Percentiles rank a stretch among this genome's conserved stretches.
Conservation (phyloP, 352 stramenopile species). For the Globisporangium uncinulatum region DNA sequence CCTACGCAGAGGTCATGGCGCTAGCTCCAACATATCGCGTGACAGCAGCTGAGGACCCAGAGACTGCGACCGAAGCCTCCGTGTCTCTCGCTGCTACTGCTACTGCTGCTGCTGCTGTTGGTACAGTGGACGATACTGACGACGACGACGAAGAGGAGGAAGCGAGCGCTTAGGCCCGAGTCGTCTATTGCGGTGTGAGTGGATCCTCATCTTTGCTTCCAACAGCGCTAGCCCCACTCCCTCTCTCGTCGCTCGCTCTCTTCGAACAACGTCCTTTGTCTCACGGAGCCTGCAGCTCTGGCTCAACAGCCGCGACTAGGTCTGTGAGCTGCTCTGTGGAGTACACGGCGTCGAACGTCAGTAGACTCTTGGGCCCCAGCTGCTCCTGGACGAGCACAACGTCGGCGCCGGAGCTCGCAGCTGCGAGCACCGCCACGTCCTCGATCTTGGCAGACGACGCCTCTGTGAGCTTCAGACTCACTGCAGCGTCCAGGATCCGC, state of each 20-base stretch:
- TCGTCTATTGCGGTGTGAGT: background rate
- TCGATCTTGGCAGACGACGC: conserved; percentile 28
- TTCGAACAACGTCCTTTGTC: background rate
- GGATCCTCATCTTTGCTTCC: background rate
- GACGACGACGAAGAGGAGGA: too few species aligned
- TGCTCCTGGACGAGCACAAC: conserved; percentile 62
- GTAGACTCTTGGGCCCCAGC: conserved; percentile 23
- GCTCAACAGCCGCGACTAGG: conserved; percentile 19
- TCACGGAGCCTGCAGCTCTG: conserved; percentile 32
- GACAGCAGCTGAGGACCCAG: too few species aligned
- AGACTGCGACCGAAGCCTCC: too few species aligned
- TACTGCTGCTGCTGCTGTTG: background rate
- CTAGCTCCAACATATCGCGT: too few species aligned
- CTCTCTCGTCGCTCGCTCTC: background rate
- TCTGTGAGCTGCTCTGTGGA: conserved; percentile 33
- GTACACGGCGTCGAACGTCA: conserved; percentile 32
- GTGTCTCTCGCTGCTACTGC: background rate
- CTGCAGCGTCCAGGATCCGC: conserved; percentile 32
- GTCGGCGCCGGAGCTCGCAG: conserved; percentile 50
- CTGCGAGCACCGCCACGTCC: conserved; percentile 46
- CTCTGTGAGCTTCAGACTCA: conserved; percentile 20
- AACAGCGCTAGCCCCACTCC: background rate
- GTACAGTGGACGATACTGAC: too few species aligned
- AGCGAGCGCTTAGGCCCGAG: too few species aligned
- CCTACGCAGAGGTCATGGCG: background rate